Percentiles rank a stretch among this genome's conserved stretches.
Conservation (phyloP, 352 stramenopile genomes). For the Plasmopara viticola region DNA sequence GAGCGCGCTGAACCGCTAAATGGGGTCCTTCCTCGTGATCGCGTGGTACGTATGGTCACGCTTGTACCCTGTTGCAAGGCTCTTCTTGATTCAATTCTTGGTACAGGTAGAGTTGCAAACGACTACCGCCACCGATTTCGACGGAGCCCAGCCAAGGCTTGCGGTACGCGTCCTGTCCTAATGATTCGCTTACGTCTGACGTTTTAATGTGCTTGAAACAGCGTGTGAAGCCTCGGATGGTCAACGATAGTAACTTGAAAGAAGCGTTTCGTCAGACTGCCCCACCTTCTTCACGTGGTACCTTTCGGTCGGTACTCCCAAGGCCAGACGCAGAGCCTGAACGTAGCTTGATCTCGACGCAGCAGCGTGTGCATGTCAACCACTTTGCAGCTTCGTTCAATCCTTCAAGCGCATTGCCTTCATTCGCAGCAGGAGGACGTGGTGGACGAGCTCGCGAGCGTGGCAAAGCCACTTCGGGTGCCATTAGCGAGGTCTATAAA, state of each 20-base stretch:
- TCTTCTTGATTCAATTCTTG: background rate
- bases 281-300: conserved; percentile 24
- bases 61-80: background rate
- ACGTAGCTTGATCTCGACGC: conserved; percentile 56
- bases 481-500: conserved; percentile 58
- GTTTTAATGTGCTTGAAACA: conserved; percentile 9
- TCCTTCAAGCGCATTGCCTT: conserved; percentile 13
- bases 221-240: conserved; percentile 42
- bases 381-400: conserved; percentile 24
- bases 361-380: conserved; percentile 49
- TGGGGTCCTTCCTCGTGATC: conserved; percentile 57
- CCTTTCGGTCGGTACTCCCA: conserved; percentile 53
- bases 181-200: background rate
- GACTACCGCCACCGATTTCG: conserved; percentile 46
- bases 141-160: conserved; percentile 23
- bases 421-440: conserved; percentile 15
- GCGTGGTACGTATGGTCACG: conserved; percentile 26
- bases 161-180: conserved; percentile 18
- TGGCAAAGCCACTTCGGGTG: conserved; percentile 55
- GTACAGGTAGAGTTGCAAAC: conserved; percentile 61
- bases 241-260: conserved; percentile 53
- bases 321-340: conserved; percentile 47
- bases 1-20: conserved; percentile 56
- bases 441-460: conserved; percentile 41
- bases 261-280: conserved; percentile 48